phyloP scores from a whole-genome alignment of 2,329 filamentous ascomycete genomes.

The Aspergillus thermomutatus region DNA sequence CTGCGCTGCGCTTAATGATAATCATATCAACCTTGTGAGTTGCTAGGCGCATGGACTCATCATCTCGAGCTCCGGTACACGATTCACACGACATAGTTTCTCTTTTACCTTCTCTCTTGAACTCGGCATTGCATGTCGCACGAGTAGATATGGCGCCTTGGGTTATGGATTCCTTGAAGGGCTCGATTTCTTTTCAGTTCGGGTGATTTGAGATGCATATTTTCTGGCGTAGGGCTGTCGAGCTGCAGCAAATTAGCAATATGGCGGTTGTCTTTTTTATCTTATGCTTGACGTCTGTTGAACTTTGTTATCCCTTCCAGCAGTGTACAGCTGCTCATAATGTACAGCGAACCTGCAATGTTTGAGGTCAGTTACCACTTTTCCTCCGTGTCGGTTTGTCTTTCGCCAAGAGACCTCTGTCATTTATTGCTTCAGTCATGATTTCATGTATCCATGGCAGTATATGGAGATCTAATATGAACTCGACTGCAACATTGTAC shows the following conservation, averaged over 20 bases:
- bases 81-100: neutral
- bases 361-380: neutral
- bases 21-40: slow-evolving; percentile 85
- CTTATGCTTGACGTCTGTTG: neutral
- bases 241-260: neutral
- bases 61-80: neutral
- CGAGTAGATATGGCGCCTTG: neutral
- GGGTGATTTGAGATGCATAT: neutral
- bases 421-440: too few relatives aligned
- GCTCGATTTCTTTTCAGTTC: neutral
- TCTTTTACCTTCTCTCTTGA: neutral
- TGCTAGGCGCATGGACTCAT: slow-evolving; percentile 43
- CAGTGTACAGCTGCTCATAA: neutral
- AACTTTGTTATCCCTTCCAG: neutral
- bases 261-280: neutral
- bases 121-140: neutral
- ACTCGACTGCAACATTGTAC: too few relatives aligned
- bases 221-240: neutral
- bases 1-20: slow-evolving; percentile 79
- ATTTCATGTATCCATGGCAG: too few relatives aligned
- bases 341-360: neutral
- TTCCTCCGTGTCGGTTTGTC: neutral
- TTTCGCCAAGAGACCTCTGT: too few relatives aligned
- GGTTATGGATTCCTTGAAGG: neutral
- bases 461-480: too few relatives aligned